Percentiles rank a stretch among this genome's conserved stretches.
phyloP scores from a whole-genome alignment of 257 asterid genomes.

The Nicotiana noctiflora region DNA sequence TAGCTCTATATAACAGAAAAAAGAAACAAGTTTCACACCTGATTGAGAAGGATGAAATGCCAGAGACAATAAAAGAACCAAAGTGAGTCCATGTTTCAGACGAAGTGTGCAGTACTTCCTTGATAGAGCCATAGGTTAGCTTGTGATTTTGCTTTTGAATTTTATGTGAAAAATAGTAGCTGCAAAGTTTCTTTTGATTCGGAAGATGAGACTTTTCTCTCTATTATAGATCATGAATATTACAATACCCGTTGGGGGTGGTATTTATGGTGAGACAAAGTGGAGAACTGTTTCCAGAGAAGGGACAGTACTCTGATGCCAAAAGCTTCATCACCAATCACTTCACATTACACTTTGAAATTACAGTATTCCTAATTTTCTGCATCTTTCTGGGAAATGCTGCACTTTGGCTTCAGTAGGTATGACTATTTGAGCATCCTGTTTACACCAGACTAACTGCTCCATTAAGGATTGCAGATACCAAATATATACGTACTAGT shows the following conservation, averaged over 20 bases:
- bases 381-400: slow-evolving; percentile 19
- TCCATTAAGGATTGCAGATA: not conserved
- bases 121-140: slow-evolving; percentile 21
- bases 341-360: slow-evolving; percentile 9
- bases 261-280: slow-evolving; percentile 11
- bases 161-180: too few relatives aligned
- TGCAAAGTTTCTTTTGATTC: not conserved
- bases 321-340: slow-evolving; percentile 14
- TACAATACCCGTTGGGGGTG: not conserved
- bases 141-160: too few relatives aligned
- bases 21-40: slow-evolving; percentile 13
- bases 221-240: not conserved
- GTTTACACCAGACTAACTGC: not conserved
- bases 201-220: not conserved
- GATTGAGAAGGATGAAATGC: slow-evolving; percentile 14
- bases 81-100: not conserved
- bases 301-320: slow-evolving; percentile 11
- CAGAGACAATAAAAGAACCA: slow-evolving; percentile 9
- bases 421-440: slow-evolving; percentile 11
- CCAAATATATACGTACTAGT: too few relatives aligned
- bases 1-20: not conserved
- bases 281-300: slow-evolving; percentile 15
- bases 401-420: slow-evolving; percentile 4
- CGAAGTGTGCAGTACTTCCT: slow-evolving; percentile 2
- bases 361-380: not conserved